Percentiles rank a stretch among this genome's conserved stretches.
phyloP scores from a whole-genome alignment of 225 moss, liverwort and hornwort genomes.

The Asterella californica region DNA sequence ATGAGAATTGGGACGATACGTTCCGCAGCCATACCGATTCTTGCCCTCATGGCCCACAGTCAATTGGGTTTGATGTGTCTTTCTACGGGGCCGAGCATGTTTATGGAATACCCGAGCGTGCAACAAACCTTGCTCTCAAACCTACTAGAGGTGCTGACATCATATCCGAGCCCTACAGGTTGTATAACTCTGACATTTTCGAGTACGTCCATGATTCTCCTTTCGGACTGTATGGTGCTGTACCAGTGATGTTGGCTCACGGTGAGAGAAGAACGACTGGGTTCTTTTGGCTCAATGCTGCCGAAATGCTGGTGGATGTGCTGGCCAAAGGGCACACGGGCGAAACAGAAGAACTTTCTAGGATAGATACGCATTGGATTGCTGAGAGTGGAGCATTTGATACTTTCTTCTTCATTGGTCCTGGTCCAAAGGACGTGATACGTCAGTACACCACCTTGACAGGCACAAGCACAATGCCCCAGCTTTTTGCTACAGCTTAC shows the following conservation, averaged over 20 bases:
- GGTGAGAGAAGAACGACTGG: conserved; percentile 59
- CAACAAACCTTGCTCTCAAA: conserved; percentile 70
- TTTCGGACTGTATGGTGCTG: conserved; percentile 84
- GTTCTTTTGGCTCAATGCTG: conserved; percentile 92
- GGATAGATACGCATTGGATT: conserved; percentile 88
- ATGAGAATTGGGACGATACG: conserved; percentile 72
- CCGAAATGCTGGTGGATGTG: conserved; percentile 98
- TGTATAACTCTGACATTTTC: conserved; percentile 93
- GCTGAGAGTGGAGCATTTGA: conserved; percentile 91
- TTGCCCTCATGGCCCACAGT: conserved; percentile 84
- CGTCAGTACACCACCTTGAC: conserved; percentile 85
- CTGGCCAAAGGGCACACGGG: conserved; percentile 47
- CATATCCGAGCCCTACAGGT: conserved; percentile 78
- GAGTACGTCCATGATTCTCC: conserved; percentile 84
- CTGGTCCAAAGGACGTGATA: conserved; percentile 88
- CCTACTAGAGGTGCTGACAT: conserved; percentile 79
- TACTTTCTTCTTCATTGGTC: conserved; percentile 88
- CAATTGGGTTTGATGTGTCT: conserved; percentile 81
- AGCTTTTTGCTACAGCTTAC: conserved; percentile 83
- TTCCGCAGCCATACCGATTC: conserved; percentile 71
- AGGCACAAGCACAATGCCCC: conserved; percentile 79
- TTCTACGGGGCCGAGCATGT: conserved; percentile 81
- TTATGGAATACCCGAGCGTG: conserved; percentile 94
- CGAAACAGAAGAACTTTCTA: conserved; percentile 24
- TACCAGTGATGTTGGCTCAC: conserved; percentile 87